These are phyloP conservation scores for Saturnispora halmiae DNA, from an alignment of 805 yeast species.

Conservation along the genomic window DNA sequence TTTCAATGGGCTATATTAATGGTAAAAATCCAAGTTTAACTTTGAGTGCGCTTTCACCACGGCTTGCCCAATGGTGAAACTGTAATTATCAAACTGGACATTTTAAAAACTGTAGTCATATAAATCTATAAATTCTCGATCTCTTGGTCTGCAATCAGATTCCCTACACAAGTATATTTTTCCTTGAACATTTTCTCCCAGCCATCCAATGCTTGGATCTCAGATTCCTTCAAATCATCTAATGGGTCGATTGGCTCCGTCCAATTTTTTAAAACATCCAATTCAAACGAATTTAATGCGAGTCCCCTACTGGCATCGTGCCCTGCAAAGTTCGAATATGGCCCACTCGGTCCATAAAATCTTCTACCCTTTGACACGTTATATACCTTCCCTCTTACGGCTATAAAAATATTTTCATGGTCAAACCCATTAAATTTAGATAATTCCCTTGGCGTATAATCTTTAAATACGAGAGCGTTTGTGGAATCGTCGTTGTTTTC, in stretches of 20 bases:
- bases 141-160: slow-evolving; percentile 38
- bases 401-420: slow-evolving; percentile 71
- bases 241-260: slow-evolving; percentile 74
- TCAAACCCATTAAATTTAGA: slow-evolving; percentile 74
- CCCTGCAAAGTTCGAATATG: slow-evolving; percentile 91
- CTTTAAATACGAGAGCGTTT: slow-evolving; percentile 25
- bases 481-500: slow-evolving; percentile 10
- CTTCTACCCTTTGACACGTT: slow-evolving; percentile 74
- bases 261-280: slow-evolving; percentile 51
- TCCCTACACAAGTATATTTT: slow-evolving; percentile 79
- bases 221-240: slow-evolving; percentile 48
- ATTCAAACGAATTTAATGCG: slow-evolving; percentile 79
- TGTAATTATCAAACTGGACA: slow-evolving; percentile 35
- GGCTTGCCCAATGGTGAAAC: slow-evolving; percentile 29
- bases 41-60: slow-evolving; percentile 53
- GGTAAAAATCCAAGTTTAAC: slow-evolving; percentile 42
- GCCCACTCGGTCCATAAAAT: slow-evolving; percentile 95
- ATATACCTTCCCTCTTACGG: slow-evolving; percentile 76
- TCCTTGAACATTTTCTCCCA: slow-evolving; percentile 80
- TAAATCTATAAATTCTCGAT: slow-evolving; percentile 6
- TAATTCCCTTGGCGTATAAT: slow-evolving; percentile 68
- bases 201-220: slow-evolving; percentile 58
- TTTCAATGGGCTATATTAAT: slow-evolving; percentile 22
- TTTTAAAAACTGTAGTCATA: background rate
- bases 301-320: slow-evolving; percentile 91